Base-by-base conservation (phyloP, 768 basidiomycete genomes). In the Serendipita sp. region DNA sequence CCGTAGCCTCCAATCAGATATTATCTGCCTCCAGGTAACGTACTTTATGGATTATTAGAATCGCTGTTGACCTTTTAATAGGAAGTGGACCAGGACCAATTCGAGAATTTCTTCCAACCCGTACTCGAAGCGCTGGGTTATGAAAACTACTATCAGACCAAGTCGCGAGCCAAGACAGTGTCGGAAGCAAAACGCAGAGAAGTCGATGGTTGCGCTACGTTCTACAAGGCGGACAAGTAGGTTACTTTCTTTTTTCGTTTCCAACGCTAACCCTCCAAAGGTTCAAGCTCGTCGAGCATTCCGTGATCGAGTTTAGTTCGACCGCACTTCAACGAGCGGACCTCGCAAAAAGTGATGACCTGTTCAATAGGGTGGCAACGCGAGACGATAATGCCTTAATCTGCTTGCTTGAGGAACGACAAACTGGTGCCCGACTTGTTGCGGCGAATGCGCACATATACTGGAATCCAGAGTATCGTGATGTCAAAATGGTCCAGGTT, bases 361-460 rank as follows among this genome's bases (percentile, higher is more conserved):
- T 98, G 93, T 98, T 97, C 81, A 97, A 97, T 71, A 91, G 96
- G 36, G 92, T 98, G 63, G 81, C 97, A 69, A 87, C 88, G 66
- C 90, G 91, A 72, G 95, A 98, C 74, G 84, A 97, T 71, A 89
- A 98, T 67, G 92, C 92, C 52, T 83, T 92, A 67, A 78, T 94
- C 64, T 84, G 84, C 69, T 80, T 91, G 34, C 79, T 98, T 71
- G 96, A 99, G 76, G 87, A 88, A 74, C 83, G 82, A 66, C 80
- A 83, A 44, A 90, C 93, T 0, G 93, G 93, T 45, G 85, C 92
- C 11, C 85, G 95, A 15, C 75, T 96, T 64, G 82, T 98, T 70
- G 81, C 97, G 63, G 87, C 87, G 44, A 97, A 98, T 72, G 83
- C 84, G 3, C 96, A 99, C 72, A 82, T 97, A 64, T 83, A 86